phyloP scores from a whole-genome alignment of 1,139 yeast genomes.

The Sugiyamaella sp. region DNA sequence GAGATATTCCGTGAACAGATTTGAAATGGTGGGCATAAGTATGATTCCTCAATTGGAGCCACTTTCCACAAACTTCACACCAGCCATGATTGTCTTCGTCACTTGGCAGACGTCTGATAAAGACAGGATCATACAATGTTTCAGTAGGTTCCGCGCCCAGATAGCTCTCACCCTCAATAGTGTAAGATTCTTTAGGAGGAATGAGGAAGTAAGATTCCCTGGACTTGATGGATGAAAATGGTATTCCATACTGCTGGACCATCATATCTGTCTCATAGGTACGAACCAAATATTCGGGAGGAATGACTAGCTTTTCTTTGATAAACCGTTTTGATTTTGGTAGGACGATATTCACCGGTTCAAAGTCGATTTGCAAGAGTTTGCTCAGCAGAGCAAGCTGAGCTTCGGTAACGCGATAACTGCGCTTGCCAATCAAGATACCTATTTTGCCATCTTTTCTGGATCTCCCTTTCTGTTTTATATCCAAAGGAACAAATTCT shows the following conservation, averaged over 20 bases:
- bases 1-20: conserved; percentile 30
- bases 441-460: conserved; percentile 18
- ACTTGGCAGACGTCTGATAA: conserved; percentile 26
- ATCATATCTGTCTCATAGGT: conserved; percentile 18
- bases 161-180: conserved; percentile 27
- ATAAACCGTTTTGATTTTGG: conserved; percentile 17
- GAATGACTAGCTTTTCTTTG: conserved; percentile 12
- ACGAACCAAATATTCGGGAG: conserved; percentile 10
- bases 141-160: conserved; percentile 31
- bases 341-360: conserved; percentile 5
- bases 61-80: conserved; percentile 31
- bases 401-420: conserved; percentile 13
- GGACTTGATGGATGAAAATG: conserved; percentile 25
- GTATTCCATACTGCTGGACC: conserved; percentile 27
- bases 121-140: conserved; percentile 30
- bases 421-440: conserved; percentile 19
- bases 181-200: conserved; percentile 25
- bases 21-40: conserved; percentile 32
- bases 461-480: background rate
- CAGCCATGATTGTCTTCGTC: conserved; percentile 32
- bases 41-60: conserved; percentile 31
- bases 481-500: background rate
- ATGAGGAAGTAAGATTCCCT: conserved; percentile 19
- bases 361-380: conserved; percentile 16
- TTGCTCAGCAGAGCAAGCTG: conserved; percentile 15